Evolutionary conservation across 2,329 filamentous ascomycete species (phyloP), one percentile per base, ranked within the genome.

Genomic region (Ascochyta lentis): DNA sequence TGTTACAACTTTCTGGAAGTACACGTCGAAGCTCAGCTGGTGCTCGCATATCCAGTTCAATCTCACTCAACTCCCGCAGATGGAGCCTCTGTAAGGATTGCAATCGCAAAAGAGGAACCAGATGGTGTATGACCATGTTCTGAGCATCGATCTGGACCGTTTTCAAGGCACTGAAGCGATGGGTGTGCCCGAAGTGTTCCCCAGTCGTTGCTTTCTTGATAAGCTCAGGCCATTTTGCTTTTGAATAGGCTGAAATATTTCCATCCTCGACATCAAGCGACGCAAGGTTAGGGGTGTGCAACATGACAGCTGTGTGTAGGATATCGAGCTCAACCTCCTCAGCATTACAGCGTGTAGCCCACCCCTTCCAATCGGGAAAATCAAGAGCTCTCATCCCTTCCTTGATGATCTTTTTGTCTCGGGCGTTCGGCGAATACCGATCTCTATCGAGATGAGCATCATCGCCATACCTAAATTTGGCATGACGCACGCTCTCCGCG

Each of bases 371-470:
- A 24, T 57, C 49, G 0, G 66, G 58, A 8, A 67, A 59, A 16
- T 58, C 49, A 1, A 67, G 47, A 6, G 23, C 37, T 31, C 58
- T 67, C 19, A 71, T 53, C 8, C 63, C 62, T n/a, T 65, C 58
- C 45, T 73, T 72, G 10, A 72, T 59, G 6, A 56, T 53, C 45
- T 65, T 64, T 29, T 69, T 69, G 33, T 73, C 70, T 12, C 56
- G 44, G 23, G 69, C 56, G 31, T 58, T 65, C 10, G 68, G 58
- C 15, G 9, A 23, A 37, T 69, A 66, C 1, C 23, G 44, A 13
- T 29, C 37, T 6, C 58, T 52, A 2, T 61, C 50, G 2, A 33
- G 13, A 23, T 63, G 49, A 2, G 50, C 52, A n/a, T 45, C 45
- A 15, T 45, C 23, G 10, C 57, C 59, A 51, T 67, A 65, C 1